Percentiles rank a stretch among this genome's conserved stretches.
phyloP scores from a whole-genome alignment of 306 rosid species.

The Leucaena leucocephala region DNA sequence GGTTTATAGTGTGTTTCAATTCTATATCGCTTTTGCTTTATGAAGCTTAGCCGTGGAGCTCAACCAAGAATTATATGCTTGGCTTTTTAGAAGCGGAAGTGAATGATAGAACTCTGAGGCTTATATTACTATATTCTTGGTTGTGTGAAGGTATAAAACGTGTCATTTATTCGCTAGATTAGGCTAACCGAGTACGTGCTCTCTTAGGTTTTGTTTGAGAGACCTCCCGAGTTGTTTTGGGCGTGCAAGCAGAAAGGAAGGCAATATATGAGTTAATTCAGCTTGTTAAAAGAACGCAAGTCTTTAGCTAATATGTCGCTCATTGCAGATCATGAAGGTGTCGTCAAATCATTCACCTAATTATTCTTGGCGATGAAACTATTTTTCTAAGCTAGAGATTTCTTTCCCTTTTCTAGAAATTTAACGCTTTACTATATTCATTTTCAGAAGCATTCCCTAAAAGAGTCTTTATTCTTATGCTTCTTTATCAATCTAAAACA shows the following conservation, averaged over 20 bases:
- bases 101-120: background rate
- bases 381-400: background rate
- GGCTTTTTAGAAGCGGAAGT: background rate
- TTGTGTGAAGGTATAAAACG: background rate
- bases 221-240: background rate
- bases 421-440: background rate
- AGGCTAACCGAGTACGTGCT: background rate
- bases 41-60: background rate
- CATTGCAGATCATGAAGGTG: background rate
- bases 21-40: background rate
- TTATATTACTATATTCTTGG: background rate
- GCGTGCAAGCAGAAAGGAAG: background rate
- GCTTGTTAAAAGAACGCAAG: background rate
- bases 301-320: background rate
- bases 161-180: conserved; percentile 3
- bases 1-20: background rate
- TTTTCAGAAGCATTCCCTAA: background rate
- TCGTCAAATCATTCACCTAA: background rate
- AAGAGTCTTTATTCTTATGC: background rate
- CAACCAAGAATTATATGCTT: background rate
- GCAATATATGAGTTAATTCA: background rate
- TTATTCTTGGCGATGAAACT: background rate
- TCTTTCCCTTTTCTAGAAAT: background rate
- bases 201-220: background rate
- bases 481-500: background rate